These are phyloP conservation scores for Scheffersomyces illinoinensis DNA, from an alignment of 1,139 yeast species.

Conservation along the genomic window DNA sequence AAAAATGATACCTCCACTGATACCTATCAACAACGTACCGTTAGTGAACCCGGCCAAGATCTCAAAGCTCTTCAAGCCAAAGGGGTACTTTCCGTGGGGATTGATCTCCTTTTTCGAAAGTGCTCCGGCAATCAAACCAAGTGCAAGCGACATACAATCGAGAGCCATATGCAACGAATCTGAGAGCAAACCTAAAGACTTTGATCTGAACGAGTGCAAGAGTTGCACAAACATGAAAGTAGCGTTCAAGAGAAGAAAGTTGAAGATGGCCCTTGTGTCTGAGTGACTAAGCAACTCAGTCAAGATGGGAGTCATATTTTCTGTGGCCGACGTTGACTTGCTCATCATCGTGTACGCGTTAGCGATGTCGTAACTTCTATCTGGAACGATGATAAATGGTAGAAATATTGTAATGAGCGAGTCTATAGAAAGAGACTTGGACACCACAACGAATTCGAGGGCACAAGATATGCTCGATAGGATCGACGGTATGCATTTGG, in stretches of 20 bases:
- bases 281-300: slow-evolving; percentile 54
- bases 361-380: slow-evolving; percentile 9
- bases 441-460: slow-evolving; percentile 24
- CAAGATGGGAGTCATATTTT: slow-evolving; percentile 17
- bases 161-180: slow-evolving; percentile 96
- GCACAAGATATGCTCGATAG: slow-evolving; percentile 13
- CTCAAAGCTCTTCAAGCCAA: slow-evolving; percentile 83
- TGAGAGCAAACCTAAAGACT: slow-evolving; percentile 85
- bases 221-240: slow-evolving; percentile 94
- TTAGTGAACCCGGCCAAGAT: slow-evolving; percentile 94
- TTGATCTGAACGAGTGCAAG: slow-evolving; percentile 86
- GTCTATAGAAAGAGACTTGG: slow-evolving; percentile 9
- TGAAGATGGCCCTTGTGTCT: slow-evolving; percentile 87
- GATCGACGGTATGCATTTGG: slow-evolving; percentile 18
- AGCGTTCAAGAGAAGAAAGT: slow-evolving; percentile 79
- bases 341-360: slow-evolving; percentile 1
- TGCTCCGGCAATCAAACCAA: slow-evolving; percentile 86
- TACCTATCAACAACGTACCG: slow-evolving; percentile 84
- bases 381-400: slow-evolving; percentile 20
- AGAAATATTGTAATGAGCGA: slow-evolving; percentile 13
- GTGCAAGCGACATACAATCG: slow-evolving; percentile 86
- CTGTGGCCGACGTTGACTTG: not conserved
- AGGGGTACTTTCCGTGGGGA: slow-evolving; percentile 75
- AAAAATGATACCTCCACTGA: slow-evolving; percentile 81
- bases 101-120: slow-evolving; percentile 45